These are phyloP conservation scores for Tuber calosporum DNA, from an alignment of 495 filamentous ascomycete genomes.

Conservation along the genomic window DNA sequence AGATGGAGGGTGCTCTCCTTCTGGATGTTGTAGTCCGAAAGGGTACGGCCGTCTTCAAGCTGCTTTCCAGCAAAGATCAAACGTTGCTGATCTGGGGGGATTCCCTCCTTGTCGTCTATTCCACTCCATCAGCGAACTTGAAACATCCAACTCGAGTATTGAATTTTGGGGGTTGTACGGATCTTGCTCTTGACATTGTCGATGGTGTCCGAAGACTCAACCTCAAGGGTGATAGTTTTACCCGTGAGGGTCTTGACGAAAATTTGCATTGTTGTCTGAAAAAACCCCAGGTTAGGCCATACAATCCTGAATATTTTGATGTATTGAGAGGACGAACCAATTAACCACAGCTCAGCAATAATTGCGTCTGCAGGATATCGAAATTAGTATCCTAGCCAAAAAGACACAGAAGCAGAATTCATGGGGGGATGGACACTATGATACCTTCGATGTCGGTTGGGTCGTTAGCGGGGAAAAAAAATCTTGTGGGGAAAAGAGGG, in stretches of 20 bases:
- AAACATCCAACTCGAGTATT: background rate
- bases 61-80: conserved; percentile 99
- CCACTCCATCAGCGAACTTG: background rate
- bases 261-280: conserved; percentile 71
- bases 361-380: conserved; percentile 34
- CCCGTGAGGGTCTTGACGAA: conserved; percentile 99
- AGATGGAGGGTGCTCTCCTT: conserved; percentile 99
- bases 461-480: conserved; percentile 13
- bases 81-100: conserved; percentile 99
- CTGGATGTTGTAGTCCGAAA: conserved; percentile 99
- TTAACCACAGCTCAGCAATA: conserved; percentile 43
- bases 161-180: conserved; percentile 39
- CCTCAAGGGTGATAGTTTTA: conserved; percentile 99
- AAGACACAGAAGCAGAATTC: background rate
- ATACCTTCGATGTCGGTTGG: conserved; percentile 42
- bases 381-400: conserved; percentile 10
- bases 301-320: background rate
- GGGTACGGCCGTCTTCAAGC: conserved; percentile 97
- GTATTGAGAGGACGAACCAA: conserved; percentile 4
- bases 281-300: background rate
- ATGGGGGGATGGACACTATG: conserved; percentile 7
- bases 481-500: conserved; percentile 12
- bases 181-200: conserved; percentile 99
- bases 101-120: conserved; percentile 93
- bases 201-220: conserved; percentile 98